Conservation (phyloP, 441 rosid genomes). For the Bocquillonia castaneifolia region DNA sequence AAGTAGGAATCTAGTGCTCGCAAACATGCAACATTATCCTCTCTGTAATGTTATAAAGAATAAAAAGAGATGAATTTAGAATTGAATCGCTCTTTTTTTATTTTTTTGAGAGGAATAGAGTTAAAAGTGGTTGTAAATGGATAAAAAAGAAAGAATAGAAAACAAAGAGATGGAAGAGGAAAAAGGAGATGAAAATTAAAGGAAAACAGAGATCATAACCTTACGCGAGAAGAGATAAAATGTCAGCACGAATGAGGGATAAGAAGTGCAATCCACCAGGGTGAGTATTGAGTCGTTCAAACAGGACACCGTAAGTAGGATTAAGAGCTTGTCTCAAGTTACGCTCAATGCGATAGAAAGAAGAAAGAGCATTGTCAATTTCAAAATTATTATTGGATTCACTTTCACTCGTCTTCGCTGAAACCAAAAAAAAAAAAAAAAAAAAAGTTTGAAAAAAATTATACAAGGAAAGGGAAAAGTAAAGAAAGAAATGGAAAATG, state of each 20-base stretch:
- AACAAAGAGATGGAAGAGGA: constrained; percentile 7
- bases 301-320: constrained; percentile 75
- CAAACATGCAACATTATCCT: constrained; percentile 59
- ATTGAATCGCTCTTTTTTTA: too few species aligned
- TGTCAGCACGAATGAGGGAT: constrained; percentile 74
- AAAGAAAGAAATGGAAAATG: too few species aligned
- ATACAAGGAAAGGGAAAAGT: too few species aligned
- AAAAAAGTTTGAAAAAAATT: too few species aligned
- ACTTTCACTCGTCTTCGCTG: constrained; percentile 1
- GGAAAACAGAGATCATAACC: constrained; percentile 25
- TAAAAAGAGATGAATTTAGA: constrained; percentile 1
- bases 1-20: constrained; percentile 71
- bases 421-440: too few species aligned
- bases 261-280: constrained; percentile 83
- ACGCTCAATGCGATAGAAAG: constrained; percentile 73
- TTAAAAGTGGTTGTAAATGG: neutral
- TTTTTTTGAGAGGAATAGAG: too few species aligned
- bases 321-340: constrained; percentile 76
- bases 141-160: neutral
- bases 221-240: constrained; percentile 66
- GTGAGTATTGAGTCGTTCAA: constrained; percentile 80
- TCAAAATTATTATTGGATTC: constrained; percentile 1
- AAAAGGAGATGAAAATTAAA: constrained; percentile 9
- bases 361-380: constrained; percentile 52
- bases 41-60: constrained; percentile 40